Evolutionary conservation across 2,329 filamentous ascomycete genomes (phyloP).

Genomic region (Aotearoamyces nothofagi): DNA sequence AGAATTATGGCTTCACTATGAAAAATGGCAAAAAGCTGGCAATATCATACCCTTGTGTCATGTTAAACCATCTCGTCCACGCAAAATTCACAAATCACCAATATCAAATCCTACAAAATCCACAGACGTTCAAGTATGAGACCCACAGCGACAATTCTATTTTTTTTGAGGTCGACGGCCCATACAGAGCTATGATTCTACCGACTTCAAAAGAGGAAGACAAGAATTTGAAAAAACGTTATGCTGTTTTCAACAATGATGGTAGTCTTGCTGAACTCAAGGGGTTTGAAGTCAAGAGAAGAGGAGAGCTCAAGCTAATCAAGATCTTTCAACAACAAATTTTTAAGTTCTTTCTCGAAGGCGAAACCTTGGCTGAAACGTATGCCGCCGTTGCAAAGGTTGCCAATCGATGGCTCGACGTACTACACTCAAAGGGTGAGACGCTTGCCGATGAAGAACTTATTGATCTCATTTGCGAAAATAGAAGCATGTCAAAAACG

Average conservation of each 20-base stretch:
- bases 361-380: conserved; percentile 71
- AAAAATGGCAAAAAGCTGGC: conserved; percentile 91
- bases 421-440: conserved; percentile 73
- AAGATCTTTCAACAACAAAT: conserved; percentile 99
- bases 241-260: conserved; percentile 97
- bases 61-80: conserved; percentile 97
- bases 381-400: conserved; percentile 88
- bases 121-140: conserved; percentile 72
- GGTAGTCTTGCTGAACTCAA: conserved; percentile 91
- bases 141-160: conserved; percentile 98
- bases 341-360: conserved; percentile 98
- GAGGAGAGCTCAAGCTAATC: conserved; percentile 97
- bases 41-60: conserved; percentile 97
- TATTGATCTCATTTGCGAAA: conserved; percentile 99
- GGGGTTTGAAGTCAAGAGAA: conserved; percentile 91
- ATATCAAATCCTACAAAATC: conserved; percentile 79
- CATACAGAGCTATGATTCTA: conserved; percentile 93
- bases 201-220: conserved; percentile 98
- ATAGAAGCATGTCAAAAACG: conserved; percentile 95
- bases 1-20: conserved; percentile 88
- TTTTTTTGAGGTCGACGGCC: conserved; percentile 97
- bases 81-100: conserved; percentile 93
- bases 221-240: conserved; percentile 98
- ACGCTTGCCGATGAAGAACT: conserved; percentile 93
- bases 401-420: conserved; percentile 92